Percentiles rank a stretch among this genome's conserved stretches.
Conservation (phyloP, 331 rosid genomes). For the Rosa hybrid region DNA sequence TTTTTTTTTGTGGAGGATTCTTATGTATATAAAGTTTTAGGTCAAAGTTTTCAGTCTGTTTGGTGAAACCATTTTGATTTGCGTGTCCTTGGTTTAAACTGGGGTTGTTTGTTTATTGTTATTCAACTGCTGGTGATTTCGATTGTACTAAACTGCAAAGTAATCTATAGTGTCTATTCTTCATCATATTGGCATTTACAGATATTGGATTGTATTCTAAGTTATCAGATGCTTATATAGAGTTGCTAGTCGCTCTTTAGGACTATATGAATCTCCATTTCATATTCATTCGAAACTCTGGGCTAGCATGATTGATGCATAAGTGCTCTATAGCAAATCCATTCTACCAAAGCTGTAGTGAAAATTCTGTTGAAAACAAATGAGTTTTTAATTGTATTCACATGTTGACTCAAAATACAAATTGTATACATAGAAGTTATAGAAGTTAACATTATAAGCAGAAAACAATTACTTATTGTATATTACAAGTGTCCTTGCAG, state of each 20-base stretch:
- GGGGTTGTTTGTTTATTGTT: slow-evolving; percentile 33
- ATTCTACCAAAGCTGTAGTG: neutral
- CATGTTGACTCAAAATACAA: neutral
- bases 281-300: neutral
- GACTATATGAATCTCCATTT: neutral
- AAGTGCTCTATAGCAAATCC: neutral
- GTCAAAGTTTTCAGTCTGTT: slow-evolving; percentile 24
- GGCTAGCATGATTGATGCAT: neutral
- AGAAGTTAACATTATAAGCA: neutral
- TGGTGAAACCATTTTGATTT: slow-evolving; percentile 22
- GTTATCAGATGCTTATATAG: neutral
- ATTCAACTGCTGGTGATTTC: slow-evolving; percentile 26
- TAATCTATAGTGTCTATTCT: neutral
- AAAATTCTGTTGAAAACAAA: neutral
- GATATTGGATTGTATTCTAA: neutral
- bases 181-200: neutral
- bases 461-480: neutral
- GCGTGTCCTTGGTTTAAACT: slow-evolving; percentile 22
- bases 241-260: neutral
- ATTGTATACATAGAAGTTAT: too few species aligned
- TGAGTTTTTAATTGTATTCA: neutral
- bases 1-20: slow-evolving; percentile 31
- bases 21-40: slow-evolving; percentile 39
- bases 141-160: slow-evolving; percentile 32
- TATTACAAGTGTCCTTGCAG: neutral